Conservation (phyloP, 352 stramenopile species). For the Phytopythium mirpurense region DNA sequence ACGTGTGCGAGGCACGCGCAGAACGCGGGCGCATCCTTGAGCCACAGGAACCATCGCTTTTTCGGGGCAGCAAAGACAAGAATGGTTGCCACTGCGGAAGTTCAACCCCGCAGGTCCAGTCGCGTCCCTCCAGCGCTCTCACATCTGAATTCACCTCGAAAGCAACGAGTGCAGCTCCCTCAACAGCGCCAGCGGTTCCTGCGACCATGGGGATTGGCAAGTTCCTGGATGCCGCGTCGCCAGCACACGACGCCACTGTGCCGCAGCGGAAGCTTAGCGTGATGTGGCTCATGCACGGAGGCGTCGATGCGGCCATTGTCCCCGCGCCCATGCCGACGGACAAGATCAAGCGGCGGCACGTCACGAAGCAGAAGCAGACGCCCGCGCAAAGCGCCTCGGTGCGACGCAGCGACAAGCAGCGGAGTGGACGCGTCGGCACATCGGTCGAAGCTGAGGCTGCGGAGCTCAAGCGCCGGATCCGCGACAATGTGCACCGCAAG, state of each 20-base stretch:
- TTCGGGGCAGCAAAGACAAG: background rate
- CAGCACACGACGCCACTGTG: background rate
- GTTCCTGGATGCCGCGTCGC: background rate
- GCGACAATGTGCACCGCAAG: conserved; percentile 35
- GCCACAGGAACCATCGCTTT: background rate
- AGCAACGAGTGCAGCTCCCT: background rate
- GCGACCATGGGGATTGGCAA: background rate
- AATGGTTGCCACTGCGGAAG: background rate
- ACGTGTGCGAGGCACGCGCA: no score
- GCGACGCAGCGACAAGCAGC: conserved; percentile 1
- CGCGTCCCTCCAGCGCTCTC: no score
- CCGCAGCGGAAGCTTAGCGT: conserved; percentile 16
- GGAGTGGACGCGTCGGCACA: conserved; percentile 8
- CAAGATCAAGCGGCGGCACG: conserved; percentile 11
- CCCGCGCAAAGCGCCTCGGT: conserved; percentile 6
- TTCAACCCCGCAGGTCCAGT: background rate
- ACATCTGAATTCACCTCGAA: background rate
- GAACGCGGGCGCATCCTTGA: no score
- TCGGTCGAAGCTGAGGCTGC: conserved; percentile 25
- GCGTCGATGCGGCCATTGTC: conserved; percentile 16
- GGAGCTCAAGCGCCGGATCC: conserved; percentile 57
- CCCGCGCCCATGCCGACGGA: conserved; percentile 5
- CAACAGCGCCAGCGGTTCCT: no score
- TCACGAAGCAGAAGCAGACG: conserved; percentile 13
- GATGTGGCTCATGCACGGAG: conserved; percentile 32